A percentile compares a stretch with the other conserved stretches of the same genome.
These are phyloP conservation scores for Penicillium glabrum DNA, from an alignment of 2,329 filamentous ascomycete genomes.

Conservation along the genomic window DNA sequence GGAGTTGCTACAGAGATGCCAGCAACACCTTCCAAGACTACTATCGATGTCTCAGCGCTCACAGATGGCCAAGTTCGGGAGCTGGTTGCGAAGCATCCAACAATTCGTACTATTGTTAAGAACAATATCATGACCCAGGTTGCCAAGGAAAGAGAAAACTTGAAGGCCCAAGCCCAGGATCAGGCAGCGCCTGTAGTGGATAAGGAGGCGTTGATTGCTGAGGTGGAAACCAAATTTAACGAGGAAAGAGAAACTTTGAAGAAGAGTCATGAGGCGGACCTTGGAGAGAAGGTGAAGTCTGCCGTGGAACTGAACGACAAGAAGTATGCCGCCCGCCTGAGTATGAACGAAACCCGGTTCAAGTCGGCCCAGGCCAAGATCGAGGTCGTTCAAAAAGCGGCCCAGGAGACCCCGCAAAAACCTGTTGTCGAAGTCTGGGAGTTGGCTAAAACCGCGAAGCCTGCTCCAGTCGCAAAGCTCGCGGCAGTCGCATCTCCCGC, in stretches of 20 bases:
- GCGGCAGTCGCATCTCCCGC: slow-evolving; percentile 20
- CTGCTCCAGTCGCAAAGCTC: slow-evolving; percentile 42
- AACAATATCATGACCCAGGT: slow-evolving; percentile 59
- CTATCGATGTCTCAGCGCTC: slow-evolving; percentile 40
- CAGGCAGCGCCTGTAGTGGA: slow-evolving; percentile 27
- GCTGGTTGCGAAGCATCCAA: slow-evolving; percentile 51
- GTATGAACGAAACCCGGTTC: slow-evolving; percentile 72
- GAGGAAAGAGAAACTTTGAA: slow-evolving; percentile 43
- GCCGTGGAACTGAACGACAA: slow-evolving; percentile 73
- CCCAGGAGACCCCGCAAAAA: slow-evolving; percentile 78
- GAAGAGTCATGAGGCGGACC: slow-evolving; percentile 54
- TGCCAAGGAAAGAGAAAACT: slow-evolving; percentile 39
- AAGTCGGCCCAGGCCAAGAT: slow-evolving; percentile 69
- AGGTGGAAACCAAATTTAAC: slow-evolving; percentile 39
- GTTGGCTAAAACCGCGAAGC: slow-evolving; percentile 68
- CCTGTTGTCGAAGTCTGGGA: slow-evolving; percentile 87
- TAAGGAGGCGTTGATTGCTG: slow-evolving; percentile 34
- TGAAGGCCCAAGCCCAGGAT: slow-evolving; percentile 25
- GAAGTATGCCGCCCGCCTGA: slow-evolving; percentile 71
- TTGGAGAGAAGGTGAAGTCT: slow-evolving; percentile 57
- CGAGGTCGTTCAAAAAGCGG: slow-evolving; percentile 75
- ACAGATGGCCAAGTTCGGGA: slow-evolving; percentile 52
- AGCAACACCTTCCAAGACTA: slow-evolving; percentile 31
- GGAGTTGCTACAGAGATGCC: slow-evolving; percentile 24
- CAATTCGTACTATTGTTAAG: slow-evolving; percentile 50